phyloP scores from a whole-genome alignment of 257 asterid species.

The Jaltomata sinuosa region DNA sequence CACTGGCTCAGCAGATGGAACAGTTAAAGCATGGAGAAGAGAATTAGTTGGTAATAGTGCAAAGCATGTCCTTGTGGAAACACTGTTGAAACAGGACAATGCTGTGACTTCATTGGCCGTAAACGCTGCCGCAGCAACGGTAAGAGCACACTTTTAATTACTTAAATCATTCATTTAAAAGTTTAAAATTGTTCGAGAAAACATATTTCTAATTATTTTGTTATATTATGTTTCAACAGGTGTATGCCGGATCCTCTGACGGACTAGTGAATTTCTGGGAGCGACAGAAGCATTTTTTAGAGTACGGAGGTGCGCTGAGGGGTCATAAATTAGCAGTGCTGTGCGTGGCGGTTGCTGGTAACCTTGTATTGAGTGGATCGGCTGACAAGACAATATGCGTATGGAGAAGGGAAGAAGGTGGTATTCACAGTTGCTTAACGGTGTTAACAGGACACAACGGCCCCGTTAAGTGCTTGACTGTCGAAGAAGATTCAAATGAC shows the following conservation, averaged over 20 bases:
- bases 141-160: not conserved
- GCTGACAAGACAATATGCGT: slow-evolving; percentile 80
- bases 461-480: slow-evolving; percentile 85
- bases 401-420: slow-evolving; percentile 80
- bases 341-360: slow-evolving; percentile 61
- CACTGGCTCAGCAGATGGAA: slow-evolving; percentile 88
- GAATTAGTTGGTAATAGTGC: slow-evolving; percentile 42
- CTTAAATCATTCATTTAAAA: not conserved
- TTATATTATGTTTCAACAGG: not conserved
- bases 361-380: slow-evolving; percentile 71
- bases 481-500: slow-evolving; percentile 23
- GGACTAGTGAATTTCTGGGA: slow-evolving; percentile 89
- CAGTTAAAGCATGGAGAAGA: slow-evolving; percentile 86
- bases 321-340: slow-evolving; percentile 91
- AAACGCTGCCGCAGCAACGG: slow-evolving; percentile 19
- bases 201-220: not conserved
- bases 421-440: slow-evolving; percentile 47
- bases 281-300: slow-evolving; percentile 40
- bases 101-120: slow-evolving; percentile 76
- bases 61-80: slow-evolving; percentile 54
- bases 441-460: slow-evolving; percentile 75
- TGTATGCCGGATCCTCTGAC: slow-evolving; percentile 83
- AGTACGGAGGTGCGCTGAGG: slow-evolving; percentile 66
- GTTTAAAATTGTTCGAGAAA: not conserved
- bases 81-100: slow-evolving; percentile 49